Evolutionary conservation across 768 basidiomycete species (phyloP).

Genomic region (Filobasidium floriforme): DNA sequence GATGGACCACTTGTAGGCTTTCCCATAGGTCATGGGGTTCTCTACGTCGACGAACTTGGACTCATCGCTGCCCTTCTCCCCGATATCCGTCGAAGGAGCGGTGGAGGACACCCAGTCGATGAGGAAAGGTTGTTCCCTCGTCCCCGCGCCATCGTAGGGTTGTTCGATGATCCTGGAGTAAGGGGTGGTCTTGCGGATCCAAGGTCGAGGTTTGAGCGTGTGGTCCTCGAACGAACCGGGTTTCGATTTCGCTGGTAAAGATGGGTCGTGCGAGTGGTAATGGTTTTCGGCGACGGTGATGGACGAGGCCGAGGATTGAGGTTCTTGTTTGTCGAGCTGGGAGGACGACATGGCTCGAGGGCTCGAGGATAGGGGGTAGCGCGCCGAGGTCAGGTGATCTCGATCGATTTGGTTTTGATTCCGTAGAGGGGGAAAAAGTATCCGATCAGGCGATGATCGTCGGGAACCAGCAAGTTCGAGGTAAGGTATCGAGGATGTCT

Average conservation of each 20-base stretch:
- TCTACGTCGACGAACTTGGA: constrained; percentile 31
- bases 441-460: too few species aligned
- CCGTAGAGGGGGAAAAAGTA: too few species aligned
- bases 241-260: background rate
- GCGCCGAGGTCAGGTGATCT: background rate
- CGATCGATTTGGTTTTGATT: too few species aligned
- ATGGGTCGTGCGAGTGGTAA: background rate
- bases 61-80: constrained; percentile 6
- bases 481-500: too few species aligned
- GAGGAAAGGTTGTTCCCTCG: constrained; percentile 39
- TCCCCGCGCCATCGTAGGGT: constrained; percentile 39
- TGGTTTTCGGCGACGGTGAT: constrained; percentile 3
- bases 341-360: background rate
- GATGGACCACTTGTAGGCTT: constrained; percentile 36
- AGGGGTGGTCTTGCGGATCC: constrained; percentile 35
- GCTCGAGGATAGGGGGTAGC: background rate
- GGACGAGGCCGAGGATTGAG: background rate
- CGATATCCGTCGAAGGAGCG: too few species aligned
- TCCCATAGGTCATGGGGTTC: constrained; percentile 36
- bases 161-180: constrained; percentile 30
- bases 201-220: constrained; percentile 32
- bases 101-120: constrained; percentile 35
- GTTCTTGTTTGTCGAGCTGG: background rate
- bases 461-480: too few species aligned
- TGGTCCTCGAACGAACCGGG: constrained; percentile 8